These are phyloP conservation scores for Plasmodium falciparum DNA, from an alignment of 169 alveolate species.

Conservation along the genomic window DNA sequence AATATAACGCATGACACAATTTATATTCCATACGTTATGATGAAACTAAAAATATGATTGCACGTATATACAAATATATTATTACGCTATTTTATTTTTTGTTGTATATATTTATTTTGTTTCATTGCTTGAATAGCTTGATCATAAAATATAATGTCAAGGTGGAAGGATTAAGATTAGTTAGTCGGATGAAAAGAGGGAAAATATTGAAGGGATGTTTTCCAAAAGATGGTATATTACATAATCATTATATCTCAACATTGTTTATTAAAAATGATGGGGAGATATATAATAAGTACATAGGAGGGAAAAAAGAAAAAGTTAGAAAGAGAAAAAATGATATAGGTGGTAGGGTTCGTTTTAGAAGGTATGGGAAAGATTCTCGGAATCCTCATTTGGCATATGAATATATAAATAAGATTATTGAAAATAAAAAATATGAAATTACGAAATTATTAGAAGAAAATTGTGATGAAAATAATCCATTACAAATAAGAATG, in stretches of 20 bases:
- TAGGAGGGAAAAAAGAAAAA: neutral
- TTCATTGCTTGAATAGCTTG: too few species aligned
- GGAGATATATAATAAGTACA: neutral
- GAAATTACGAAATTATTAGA: conserved; percentile 72
- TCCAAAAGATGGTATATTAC: too few species aligned
- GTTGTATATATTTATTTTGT: too few species aligned
- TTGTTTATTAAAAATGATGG: neutral
- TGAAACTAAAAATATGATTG: too few species aligned
- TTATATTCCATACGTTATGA: too few species aligned
- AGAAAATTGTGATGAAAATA: conserved; percentile 62
- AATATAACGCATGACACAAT: too few species aligned
- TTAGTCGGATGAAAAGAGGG: too few species aligned
- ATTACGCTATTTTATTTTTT: too few species aligned
- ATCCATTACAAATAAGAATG: conserved; percentile 78
- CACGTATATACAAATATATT: too few species aligned
- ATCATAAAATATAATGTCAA: too few species aligned
- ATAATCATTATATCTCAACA: neutral
- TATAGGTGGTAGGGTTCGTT: neutral
- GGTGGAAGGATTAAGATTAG: too few species aligned
- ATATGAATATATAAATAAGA: conserved; percentile 59
- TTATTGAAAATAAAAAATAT: conserved; percentile 74
- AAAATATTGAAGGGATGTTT: too few species aligned
- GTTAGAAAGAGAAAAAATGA: neutral
- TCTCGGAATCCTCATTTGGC: conserved; percentile 71
- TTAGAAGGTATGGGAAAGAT: conserved; percentile 57